Evolutionary conservation across 2,329 filamentous ascomycete species (phyloP).

Genomic region (Thielaviopsis musarum): DNA sequence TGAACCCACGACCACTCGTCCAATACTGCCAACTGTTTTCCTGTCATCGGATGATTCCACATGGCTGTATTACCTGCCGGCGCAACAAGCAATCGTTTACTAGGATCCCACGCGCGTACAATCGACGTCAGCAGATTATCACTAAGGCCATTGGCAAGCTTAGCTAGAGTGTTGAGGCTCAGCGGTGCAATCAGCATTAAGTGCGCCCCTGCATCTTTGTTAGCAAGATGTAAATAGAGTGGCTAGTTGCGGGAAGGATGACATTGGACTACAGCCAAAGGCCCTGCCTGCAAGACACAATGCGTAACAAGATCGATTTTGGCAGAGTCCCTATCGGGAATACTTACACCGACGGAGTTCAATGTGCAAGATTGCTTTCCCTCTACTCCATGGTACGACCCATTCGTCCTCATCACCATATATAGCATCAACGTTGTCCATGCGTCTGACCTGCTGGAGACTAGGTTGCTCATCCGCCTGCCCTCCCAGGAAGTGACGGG

Average conservation of each 20-base stretch:
- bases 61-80: slow-evolving; percentile 82
- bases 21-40: slow-evolving; percentile 50
- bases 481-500: slow-evolving; percentile 57
- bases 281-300: no score
- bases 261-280: no score
- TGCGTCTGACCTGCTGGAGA: slow-evolving; percentile 36
- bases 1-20: slow-evolving; percentile 51
- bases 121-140: slow-evolving; percentile 62
- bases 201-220: slow-evolving; percentile 40
- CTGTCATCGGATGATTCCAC: slow-evolving; percentile 75
- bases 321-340: no score
- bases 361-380: slow-evolving; percentile 75
- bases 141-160: slow-evolving; percentile 60
- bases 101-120: slow-evolving; percentile 74
- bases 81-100: slow-evolving; percentile 59
- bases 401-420: slow-evolving; percentile 82
- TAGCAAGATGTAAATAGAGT: slow-evolving; percentile 22
- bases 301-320: no score
- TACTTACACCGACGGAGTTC: slow-evolving; percentile 49
- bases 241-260: not conserved
- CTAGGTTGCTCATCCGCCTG: slow-evolving; percentile 64
- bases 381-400: slow-evolving; percentile 58
- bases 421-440: slow-evolving; percentile 62
- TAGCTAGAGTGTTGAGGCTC: slow-evolving; percentile 72
- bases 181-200: slow-evolving; percentile 66